These are phyloP conservation scores for Keithomyces neogunnii DNA, from an alignment of 2,329 filamentous ascomycete genomes.

Conservation along the genomic window DNA sequence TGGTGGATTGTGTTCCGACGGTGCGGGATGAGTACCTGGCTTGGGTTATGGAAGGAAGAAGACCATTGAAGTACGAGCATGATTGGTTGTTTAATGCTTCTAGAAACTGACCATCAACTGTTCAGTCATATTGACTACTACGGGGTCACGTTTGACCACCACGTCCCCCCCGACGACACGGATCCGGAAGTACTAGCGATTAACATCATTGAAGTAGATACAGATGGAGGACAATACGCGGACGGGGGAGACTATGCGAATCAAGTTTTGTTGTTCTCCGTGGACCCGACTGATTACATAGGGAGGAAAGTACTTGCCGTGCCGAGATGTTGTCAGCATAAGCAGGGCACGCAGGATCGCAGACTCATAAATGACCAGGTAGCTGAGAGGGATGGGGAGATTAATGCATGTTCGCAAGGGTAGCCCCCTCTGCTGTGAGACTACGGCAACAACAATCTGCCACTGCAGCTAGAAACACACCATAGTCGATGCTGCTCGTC, in stretches of 20 bases:
- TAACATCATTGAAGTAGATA: slow-evolving; percentile 32
- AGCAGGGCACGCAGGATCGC: slow-evolving; percentile 4
- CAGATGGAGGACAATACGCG: slow-evolving; percentile 5
- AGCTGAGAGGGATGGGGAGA: no score
- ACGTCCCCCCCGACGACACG: slow-evolving; percentile 23
- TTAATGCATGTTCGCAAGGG: no score
- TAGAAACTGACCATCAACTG: no score
- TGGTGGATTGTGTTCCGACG: slow-evolving; percentile 5
- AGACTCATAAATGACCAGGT: no score
- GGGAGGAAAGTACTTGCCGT: slow-evolving; percentile 32
- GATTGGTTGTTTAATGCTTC: not conserved
- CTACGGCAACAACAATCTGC: no score
- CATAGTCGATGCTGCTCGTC: no score
- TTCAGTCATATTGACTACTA: slow-evolving; percentile 13
- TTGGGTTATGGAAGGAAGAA: slow-evolving; percentile 1
- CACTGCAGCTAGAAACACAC: no score
- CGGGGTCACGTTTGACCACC: slow-evolving; percentile 32
- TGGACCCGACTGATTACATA: slow-evolving; percentile 27
- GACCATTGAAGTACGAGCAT: not conserved
- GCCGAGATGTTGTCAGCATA: slow-evolving; percentile 28
- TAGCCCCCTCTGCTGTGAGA: no score
- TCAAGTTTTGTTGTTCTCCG: slow-evolving; percentile 20
- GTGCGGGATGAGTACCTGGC: slow-evolving; percentile 14
- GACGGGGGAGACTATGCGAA: slow-evolving; percentile 23
- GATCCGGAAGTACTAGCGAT: slow-evolving; percentile 34